Conservation (phyloP, 2,329 filamentous ascomycete genomes). For the Aspergillus phoenicis region DNA sequence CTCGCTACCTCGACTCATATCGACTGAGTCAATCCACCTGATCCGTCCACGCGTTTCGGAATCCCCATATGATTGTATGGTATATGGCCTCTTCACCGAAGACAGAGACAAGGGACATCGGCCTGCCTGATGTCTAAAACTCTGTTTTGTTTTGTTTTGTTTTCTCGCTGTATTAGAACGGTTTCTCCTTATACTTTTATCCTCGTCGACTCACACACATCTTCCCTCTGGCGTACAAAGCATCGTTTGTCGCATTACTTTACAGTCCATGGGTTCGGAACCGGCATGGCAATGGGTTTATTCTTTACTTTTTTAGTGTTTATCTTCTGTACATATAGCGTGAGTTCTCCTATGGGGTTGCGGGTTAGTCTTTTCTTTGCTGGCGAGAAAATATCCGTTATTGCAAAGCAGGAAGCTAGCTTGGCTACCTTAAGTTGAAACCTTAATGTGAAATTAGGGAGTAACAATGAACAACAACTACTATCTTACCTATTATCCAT, state of each 20-base stretch:
- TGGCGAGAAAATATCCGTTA: too few relatives aligned
- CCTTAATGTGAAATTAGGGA: conserved; percentile 34
- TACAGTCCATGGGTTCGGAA: conserved; percentile 38
- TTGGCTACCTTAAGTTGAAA: conserved; percentile 26
- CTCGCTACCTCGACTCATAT: conserved; percentile 11
- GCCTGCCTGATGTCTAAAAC: conserved; percentile 16
- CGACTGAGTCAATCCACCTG: conserved; percentile 16
- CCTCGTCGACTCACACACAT: conserved; percentile 32
- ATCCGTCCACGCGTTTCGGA: conserved; percentile 23
- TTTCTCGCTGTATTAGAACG: conserved; percentile 42
- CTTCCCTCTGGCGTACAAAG: conserved; percentile 50
- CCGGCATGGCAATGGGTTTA: conserved; percentile 45
- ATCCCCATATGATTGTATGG: conserved; percentile 23
- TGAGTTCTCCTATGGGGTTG: conserved; percentile 25
- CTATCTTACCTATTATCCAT: too few relatives aligned
- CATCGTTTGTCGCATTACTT: conserved; percentile 43
- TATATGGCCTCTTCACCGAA: conserved; percentile 32
- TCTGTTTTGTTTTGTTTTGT: conserved; percentile 31
- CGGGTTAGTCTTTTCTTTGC: too few relatives aligned
- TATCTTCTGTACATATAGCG: conserved; percentile 48
- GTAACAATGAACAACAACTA: conserved; percentile 15
- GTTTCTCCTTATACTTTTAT: conserved; percentile 30
- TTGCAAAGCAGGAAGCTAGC: conserved; percentile 15
- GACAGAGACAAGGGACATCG: conserved; percentile 22
- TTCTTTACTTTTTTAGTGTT: conserved; percentile 38